Base-by-base conservation (phyloP, 805 yeast species). In the Kuraishia ogatae region DNA sequence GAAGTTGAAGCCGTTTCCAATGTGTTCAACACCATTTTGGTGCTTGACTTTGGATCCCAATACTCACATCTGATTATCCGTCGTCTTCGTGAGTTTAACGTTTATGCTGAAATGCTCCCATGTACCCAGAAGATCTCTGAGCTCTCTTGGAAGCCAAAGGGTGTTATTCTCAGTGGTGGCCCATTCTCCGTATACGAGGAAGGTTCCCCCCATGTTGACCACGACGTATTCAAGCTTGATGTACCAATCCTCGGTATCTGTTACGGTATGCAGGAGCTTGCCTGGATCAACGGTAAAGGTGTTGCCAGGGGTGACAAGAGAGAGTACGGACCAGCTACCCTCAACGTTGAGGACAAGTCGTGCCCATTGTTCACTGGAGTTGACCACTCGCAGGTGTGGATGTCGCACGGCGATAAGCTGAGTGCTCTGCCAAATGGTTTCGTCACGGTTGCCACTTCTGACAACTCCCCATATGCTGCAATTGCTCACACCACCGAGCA, bases 101-200 rank as follows among this genome's bases (percentile, higher is more conserved):
- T 94, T 62, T 94, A 94, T 73, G 98, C 99, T 62, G 99, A 94
- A 77, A 94, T 94, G 99, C 82, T 94, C 61, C 99, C 99, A 63
- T 94, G 99, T 76, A 94, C 99, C 54, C 99, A 96, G 76, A 94
- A 94, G 78, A 93, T 94, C 68, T 70, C 86, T 55, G 97, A 93
- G 62, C 81, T 94, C 64, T 73, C 84, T 57, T 94, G 97, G 96
- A 92, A 83, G 70, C 99, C 99, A 63, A 89, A 85, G 71, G 99
- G 99, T 76, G 85, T 94, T 57, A 94, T 94, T 67, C 77, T 94
- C 59, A 91, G 97, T 51, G 99, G 99, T 60, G 94, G 97, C 61
- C 99, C 99, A 54, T 94, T 89, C 85, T 91, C 98, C 13, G 99
- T 94, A 53, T 94, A 93, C 69, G 97, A 87, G 57, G 86, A 83